These are phyloP conservation scores for Nemania serpens DNA, from an alignment of 2,329 filamentous ascomycete species.

Conservation along the genomic window DNA sequence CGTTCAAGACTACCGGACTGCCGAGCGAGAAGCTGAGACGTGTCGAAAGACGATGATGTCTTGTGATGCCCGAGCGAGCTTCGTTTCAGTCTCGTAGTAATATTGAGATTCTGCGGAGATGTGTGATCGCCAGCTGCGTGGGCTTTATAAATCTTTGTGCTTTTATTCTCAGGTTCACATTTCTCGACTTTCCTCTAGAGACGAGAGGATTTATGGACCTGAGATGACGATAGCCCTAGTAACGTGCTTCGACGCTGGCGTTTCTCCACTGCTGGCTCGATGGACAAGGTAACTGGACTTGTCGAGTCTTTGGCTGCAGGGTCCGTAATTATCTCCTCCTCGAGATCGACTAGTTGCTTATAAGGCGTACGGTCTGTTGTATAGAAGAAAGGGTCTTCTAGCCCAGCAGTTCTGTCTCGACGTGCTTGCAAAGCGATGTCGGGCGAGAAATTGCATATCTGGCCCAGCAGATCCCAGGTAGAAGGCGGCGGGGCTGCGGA, in stretches of 20 bases:
- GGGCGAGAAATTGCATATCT: slow-evolving; percentile 39
- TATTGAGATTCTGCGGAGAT: slow-evolving; percentile 28
- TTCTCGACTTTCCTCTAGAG: slow-evolving; percentile 35
- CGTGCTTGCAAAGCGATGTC: slow-evolving; percentile 27
- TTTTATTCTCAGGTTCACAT: slow-evolving; percentile 24
- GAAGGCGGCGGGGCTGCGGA: slow-evolving; percentile 25
- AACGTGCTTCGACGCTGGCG: slow-evolving; percentile 36
- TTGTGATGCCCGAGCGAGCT: slow-evolving; percentile 38
- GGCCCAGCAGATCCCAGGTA: slow-evolving; percentile 38
- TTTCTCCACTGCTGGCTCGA: slow-evolving; percentile 29
- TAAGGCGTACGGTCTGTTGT: slow-evolving; percentile 32
- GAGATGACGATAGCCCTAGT: slow-evolving; percentile 30
- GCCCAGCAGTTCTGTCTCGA: slow-evolving; percentile 25
- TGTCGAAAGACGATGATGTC: slow-evolving; percentile 34
- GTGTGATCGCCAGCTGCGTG: slow-evolving; percentile 33
- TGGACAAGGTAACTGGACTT: slow-evolving; percentile 12
- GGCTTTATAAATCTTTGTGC: slow-evolving; percentile 21
- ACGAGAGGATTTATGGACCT: slow-evolving; percentile 29
- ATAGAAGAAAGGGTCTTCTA: slow-evolving; percentile 40
- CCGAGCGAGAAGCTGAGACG: slow-evolving; percentile 28
- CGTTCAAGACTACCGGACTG: slow-evolving; percentile 27
- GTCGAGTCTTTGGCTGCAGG: slow-evolving; percentile 12
- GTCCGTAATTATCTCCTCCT: slow-evolving; percentile 14
- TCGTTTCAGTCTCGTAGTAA: slow-evolving; percentile 35
- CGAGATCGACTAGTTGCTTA: slow-evolving; percentile 22